Evolutionary conservation across 805 yeast genomes (phyloP).

Genomic region (Lipomyces orientalis): DNA sequence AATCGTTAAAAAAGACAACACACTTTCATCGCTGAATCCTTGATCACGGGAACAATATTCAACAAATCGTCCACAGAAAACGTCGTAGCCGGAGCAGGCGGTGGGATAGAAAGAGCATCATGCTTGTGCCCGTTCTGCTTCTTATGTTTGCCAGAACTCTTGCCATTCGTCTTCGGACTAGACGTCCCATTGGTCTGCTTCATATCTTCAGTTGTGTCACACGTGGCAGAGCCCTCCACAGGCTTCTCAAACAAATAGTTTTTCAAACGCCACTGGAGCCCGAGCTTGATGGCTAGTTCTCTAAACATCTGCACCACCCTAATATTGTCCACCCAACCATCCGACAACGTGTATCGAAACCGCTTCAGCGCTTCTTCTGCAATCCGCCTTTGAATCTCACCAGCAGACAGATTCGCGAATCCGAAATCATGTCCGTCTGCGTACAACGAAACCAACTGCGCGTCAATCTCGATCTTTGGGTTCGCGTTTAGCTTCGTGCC

Average conservation of each 20-base stretch:
- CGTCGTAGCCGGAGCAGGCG: constrained; percentile 44
- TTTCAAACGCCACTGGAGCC: constrained; percentile 79
- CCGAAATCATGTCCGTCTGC: constrained; percentile 47
- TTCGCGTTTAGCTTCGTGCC: constrained; percentile 55
- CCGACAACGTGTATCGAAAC: constrained; percentile 65
- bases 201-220: constrained; percentile 7
- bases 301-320: constrained; percentile 60
- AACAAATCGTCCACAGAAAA: constrained; percentile 69
- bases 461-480: constrained; percentile 52
- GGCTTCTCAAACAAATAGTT: constrained; percentile 53
- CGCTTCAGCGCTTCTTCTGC: constrained; percentile 61
- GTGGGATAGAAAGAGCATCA: not conserved
- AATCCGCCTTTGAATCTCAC: constrained; percentile 53
- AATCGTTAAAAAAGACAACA: not conserved
- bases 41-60: constrained; percentile 74
- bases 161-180: constrained; percentile 13
- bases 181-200: constrained; percentile 9
- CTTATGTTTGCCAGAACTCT: constrained; percentile 19
- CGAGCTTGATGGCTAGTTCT: constrained; percentile 75
- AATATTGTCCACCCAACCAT: constrained; percentile 54
- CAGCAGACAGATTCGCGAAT: constrained; percentile 56
- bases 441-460: constrained; percentile 43
- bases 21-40: constrained; percentile 57
- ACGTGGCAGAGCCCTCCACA: constrained; percentile 42
- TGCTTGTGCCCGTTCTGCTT: constrained; percentile 15